Evolutionary conservation across 2,329 filamentous ascomycete species (phyloP).

Genomic region (Pseudogymnoascus sp.): DNA sequence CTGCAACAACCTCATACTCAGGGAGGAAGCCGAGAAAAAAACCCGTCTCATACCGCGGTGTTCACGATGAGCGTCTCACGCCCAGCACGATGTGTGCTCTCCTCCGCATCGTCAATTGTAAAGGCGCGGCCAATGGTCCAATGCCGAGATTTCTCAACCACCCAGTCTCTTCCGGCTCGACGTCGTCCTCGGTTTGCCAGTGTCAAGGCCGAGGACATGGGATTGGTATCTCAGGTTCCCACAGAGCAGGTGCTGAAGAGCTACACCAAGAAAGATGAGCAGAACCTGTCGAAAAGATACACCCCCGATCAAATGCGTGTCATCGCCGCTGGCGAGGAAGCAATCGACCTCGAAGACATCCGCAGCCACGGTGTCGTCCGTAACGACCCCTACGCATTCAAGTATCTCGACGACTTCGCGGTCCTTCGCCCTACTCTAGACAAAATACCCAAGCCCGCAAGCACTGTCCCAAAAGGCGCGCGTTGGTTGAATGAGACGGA

Average conservation of each 20-base stretch:
- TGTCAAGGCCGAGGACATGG: conserved; percentile 29
- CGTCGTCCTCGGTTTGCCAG: conserved; percentile 33
- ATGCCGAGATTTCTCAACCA: conserved; percentile 41
- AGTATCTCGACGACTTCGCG: conserved; percentile 78
- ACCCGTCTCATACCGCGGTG: not conserved
- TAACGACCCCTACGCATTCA: conserved; percentile 60
- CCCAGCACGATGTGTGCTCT: conserved; percentile 41
- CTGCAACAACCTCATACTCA: not conserved
- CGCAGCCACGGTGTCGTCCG: conserved; percentile 63
- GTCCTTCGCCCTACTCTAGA: conserved; percentile 71
- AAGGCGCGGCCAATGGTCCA: conserved; percentile 32
- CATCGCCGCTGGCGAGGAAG: conserved; percentile 70
- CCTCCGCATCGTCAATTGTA: conserved; percentile 34
- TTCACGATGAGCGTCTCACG: conserved; percentile 38
- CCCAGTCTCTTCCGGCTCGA: conserved; percentile 30
- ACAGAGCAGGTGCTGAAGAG: conserved; percentile 44
- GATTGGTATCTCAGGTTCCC: conserved; percentile 21
- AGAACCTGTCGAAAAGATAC: conserved; percentile 57
- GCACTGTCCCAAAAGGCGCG: conserved; percentile 24
- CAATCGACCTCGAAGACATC: conserved; percentile 67
- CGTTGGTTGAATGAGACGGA: conserved; percentile 54
- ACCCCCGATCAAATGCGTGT: conserved; percentile 73
- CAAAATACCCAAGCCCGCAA: conserved; percentile 43
- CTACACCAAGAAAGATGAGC: conserved; percentile 60
- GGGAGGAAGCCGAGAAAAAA: conserved; percentile 6